Percentiles rank a stretch among this genome's conserved stretches.
These are phyloP conservation scores for Chrysoporthe puriensis DNA, from an alignment of 2,329 filamentous ascomycete species.

Conservation along the genomic window DNA sequence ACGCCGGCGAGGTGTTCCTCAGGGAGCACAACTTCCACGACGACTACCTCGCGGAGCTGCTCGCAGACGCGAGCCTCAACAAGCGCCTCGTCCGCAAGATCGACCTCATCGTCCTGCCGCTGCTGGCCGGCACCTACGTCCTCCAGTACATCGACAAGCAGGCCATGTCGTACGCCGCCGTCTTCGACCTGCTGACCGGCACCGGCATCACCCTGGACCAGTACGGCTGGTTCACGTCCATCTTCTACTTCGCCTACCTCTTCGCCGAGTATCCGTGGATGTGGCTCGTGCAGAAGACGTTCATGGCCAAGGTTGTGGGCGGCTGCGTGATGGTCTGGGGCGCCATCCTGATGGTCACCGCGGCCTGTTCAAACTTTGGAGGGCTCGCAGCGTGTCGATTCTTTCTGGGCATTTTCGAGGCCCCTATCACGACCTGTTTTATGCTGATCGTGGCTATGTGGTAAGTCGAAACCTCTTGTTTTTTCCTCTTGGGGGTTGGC, in stretches of 20 bases:
- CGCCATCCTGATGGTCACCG: conserved; percentile 46
- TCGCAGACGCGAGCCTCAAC: conserved; percentile 44
- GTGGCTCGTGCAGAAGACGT: conserved; percentile 41
- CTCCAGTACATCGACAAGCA: conserved; percentile 62
- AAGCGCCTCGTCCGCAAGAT: conserved; percentile 47
- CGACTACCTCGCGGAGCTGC: conserved; percentile 38
- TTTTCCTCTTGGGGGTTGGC: too few relatives aligned
- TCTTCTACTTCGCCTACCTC: conserved; percentile 58
- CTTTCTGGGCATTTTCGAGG: conserved; percentile 51
- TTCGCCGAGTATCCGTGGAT: conserved; percentile 45
- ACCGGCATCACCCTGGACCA: conserved; percentile 50
- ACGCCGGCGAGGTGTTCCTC: conserved; percentile 29
- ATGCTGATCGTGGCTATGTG: conserved; percentile 56
- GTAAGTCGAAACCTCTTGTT: conserved; percentile 27
- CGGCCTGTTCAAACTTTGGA: conserved; percentile 45
- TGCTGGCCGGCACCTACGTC: conserved; percentile 53
- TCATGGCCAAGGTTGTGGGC: conserved; percentile 41
- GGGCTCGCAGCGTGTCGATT: conserved; percentile 49
- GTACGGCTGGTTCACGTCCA: conserved; percentile 59
- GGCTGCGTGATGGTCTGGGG: conserved; percentile 42
- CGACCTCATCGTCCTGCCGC: conserved; percentile 54
- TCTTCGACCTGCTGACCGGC: conserved; percentile 57
- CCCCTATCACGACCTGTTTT: conserved; percentile 51
- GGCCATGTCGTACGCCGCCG: conserved; percentile 56
- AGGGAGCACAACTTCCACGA: conserved; percentile 27